Percentiles rank a stretch among this genome's conserved stretches.
Conservation (phyloP, 108 stramenopile genomes). For the Discostella pseudostelligera region DNA sequence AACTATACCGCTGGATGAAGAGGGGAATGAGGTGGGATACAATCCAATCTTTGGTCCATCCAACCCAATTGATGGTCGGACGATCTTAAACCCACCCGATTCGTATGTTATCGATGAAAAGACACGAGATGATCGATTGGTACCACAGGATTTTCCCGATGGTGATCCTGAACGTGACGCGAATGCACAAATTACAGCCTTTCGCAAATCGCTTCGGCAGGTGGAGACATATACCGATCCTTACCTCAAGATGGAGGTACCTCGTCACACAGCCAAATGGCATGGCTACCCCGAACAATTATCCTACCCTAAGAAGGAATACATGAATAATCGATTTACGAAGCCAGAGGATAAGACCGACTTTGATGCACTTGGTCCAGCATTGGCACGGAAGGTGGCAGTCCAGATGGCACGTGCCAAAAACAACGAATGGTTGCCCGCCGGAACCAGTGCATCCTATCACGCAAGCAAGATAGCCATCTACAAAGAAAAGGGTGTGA, state of each 20-base stretch:
- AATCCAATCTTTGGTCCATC: constrained; percentile 73
- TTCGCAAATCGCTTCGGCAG: constrained; percentile 68
- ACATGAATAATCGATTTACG: constrained; percentile 81
- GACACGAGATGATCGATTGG: constrained; percentile 55
- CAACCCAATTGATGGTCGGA: constrained; percentile 75
- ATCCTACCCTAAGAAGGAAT: constrained; percentile 57
- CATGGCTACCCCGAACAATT: constrained; percentile 74
- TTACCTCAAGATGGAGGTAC: constrained; percentile 66
- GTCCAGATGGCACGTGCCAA: constrained; percentile 78
- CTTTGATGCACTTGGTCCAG: constrained; percentile 68
- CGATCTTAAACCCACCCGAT: constrained; percentile 64
- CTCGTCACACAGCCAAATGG: constrained; percentile 77
- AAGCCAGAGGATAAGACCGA: constrained; percentile 62
- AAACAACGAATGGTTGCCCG: constrained; percentile 85
- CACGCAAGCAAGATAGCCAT: constrained; percentile 53
- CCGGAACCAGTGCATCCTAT: constrained; percentile 55
- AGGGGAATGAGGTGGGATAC: constrained; percentile 75
- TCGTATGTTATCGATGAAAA: constrained; percentile 71
- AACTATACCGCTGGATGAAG: constrained; percentile 63
- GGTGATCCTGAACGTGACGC: constrained; percentile 64
- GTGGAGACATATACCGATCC: constrained; percentile 80
- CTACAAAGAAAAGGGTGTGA: constrained; percentile 59
- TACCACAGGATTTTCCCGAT: constrained; percentile 57
- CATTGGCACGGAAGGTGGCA: constrained; percentile 60
- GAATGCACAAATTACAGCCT: constrained; percentile 62